These are phyloP conservation scores for Microglena sp. DNA, from an alignment of 139 green algal genomes.

Conservation along the genomic window DNA sequence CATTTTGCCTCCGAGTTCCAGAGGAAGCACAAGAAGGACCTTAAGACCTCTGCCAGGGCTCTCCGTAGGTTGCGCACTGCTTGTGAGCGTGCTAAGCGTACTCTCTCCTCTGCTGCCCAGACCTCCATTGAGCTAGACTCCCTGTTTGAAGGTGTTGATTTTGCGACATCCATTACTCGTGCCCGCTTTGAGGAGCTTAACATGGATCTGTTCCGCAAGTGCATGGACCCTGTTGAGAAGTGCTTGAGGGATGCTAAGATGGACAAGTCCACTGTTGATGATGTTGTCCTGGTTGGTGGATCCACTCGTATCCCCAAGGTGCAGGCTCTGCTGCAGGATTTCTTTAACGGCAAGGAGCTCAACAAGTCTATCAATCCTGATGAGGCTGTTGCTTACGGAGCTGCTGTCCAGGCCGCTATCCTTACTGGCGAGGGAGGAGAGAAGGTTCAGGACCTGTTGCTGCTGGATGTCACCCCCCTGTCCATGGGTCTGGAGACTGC, in stretches of 20 bases:
- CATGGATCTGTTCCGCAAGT: constrained; percentile 99
- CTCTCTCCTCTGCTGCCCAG: constrained; percentile 72
- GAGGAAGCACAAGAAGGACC: constrained; percentile 98
- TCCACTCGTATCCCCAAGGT: constrained; percentile 98
- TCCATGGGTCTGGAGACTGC: constrained; percentile 93
- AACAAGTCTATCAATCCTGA: constrained; percentile 99
- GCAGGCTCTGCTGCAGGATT: constrained; percentile 94
- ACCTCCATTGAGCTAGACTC: constrained; percentile 96
- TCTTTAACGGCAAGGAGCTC: constrained; percentile 99
- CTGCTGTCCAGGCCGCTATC: constrained; percentile 95
- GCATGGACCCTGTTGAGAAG: constrained; percentile 98
- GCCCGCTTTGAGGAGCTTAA: constrained; percentile 95
- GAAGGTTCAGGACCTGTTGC: constrained; percentile 96
- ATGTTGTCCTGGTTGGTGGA: constrained; percentile 90
- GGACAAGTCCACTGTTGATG: constrained; percentile 73
- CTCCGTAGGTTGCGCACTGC: constrained; percentile 71
- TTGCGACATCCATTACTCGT: constrained; percentile 92
- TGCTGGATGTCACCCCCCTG: constrained; percentile 95
- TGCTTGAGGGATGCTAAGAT: constrained; percentile 76
- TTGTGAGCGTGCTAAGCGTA: constrained; percentile 91
- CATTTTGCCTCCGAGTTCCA: constrained; percentile 96
- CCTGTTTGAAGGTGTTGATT: constrained; percentile 96
- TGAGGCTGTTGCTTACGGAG: constrained; percentile 98
- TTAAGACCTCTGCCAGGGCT: constrained; percentile 51
- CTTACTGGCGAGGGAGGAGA: constrained; percentile 82